Conservation (phyloP, 306 rosid genomes). For the Glycine soja region DNA sequence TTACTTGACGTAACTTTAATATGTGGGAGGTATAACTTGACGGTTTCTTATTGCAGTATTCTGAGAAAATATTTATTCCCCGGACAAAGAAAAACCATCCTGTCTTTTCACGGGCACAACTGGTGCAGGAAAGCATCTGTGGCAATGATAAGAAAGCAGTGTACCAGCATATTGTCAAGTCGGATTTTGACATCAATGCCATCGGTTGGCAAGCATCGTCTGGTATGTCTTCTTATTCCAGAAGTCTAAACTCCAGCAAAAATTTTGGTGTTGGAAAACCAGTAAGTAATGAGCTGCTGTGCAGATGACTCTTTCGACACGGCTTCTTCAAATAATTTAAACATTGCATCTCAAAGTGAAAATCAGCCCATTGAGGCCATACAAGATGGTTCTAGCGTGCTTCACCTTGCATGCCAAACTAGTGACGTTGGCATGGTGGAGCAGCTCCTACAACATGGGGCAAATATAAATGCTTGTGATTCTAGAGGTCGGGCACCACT, state of each 20-base stretch:
- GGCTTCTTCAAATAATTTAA: constrained; percentile 55
- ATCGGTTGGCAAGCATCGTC: constrained; percentile 49
- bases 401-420: constrained; percentile 80
- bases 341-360: constrained; percentile 49
- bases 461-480: constrained; percentile 69
- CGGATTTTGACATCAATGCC: constrained; percentile 58
- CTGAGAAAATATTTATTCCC: constrained; percentile 64
- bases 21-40: too few species aligned
- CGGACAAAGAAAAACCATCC: constrained; percentile 43
- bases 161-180: constrained; percentile 65
- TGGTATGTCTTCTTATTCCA: constrained; percentile 53
- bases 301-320: constrained; percentile 54
- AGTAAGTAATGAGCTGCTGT: constrained; percentile 35
- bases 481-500: constrained; percentile 68
- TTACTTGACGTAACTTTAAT: constrained; percentile 35
- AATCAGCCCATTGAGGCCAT: constrained; percentile 49
- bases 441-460: constrained; percentile 79
- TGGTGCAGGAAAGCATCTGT: constrained; percentile 64
- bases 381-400: constrained; percentile 60
- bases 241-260: constrained; percentile 33
- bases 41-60: constrained; percentile 66
- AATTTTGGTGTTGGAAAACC: constrained; percentile 39
- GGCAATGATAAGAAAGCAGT: constrained; percentile 77
- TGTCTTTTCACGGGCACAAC: constrained; percentile 51
- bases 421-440: constrained; percentile 81